Conservation (phyloP, 176 grass and related monocot genomes). For the Oryza punctata region DNA sequence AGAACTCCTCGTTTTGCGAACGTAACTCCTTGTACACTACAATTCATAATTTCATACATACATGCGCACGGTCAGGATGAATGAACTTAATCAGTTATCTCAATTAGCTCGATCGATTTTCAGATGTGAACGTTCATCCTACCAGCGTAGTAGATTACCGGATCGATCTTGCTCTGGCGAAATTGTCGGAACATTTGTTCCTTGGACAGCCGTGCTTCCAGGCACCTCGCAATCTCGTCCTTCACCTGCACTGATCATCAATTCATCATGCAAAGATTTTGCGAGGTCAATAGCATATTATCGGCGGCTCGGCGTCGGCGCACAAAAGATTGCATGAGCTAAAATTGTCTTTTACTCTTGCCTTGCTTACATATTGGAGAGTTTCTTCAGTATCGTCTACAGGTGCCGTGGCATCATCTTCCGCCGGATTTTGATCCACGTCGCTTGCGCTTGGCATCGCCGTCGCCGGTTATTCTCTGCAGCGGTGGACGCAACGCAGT, state of each 20-base stretch:
- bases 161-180: background rate
- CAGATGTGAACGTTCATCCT: background rate
- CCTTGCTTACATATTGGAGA: background rate
- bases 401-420: background rate
- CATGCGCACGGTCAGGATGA: background rate
- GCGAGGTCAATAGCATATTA: background rate
- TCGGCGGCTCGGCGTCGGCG: background rate
- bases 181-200: background rate
- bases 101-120: background rate
- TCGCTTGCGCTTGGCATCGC: background rate
- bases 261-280: background rate
- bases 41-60: background rate
- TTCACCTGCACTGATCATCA: background rate
- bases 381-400: background rate
- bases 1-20: background rate
- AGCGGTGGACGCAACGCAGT: background rate
- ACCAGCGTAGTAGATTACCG: background rate
- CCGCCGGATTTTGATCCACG: background rate
- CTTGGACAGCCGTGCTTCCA: background rate
- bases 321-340: background rate
- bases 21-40: background rate
- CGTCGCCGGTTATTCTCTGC: background rate
- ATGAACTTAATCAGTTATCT: background rate
- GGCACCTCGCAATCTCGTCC: background rate
- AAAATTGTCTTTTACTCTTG: background rate